These are phyloP conservation scores for Echeveria elegans DNA, from an alignment of 164 flowering plant genomes.

Conservation along the genomic window DNA sequence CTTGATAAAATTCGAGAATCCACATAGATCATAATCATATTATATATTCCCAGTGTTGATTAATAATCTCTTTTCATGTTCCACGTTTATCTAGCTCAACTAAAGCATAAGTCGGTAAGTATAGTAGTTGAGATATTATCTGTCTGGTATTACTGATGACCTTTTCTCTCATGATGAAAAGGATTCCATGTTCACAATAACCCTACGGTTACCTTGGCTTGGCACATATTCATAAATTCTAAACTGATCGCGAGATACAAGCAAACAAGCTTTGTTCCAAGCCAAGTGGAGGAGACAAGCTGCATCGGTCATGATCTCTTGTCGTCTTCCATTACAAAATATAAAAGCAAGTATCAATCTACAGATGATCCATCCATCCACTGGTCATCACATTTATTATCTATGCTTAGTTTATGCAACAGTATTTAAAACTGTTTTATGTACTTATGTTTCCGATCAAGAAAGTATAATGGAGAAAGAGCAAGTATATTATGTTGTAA, in stretches of 20 bases:
- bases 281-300: background rate
- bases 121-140: too few species aligned
- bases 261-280: background rate
- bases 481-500: background rate
- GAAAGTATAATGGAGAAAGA: background rate
- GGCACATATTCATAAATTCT: background rate
- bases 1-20: too few species aligned
- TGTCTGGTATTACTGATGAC: too few species aligned
- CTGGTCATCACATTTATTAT: background rate
- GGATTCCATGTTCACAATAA: background rate
- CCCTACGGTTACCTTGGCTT: background rate
- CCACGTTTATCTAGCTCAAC: too few species aligned
- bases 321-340: background rate
- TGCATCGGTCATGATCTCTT: background rate
- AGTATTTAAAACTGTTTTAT: background rate
- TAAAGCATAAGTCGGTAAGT: too few species aligned
- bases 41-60: too few species aligned
- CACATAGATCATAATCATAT: too few species aligned
- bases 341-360: background rate
- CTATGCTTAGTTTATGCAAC: background rate
- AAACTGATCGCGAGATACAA: background rate
- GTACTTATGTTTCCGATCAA: background rate
- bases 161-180: background rate
- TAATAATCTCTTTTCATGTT: too few species aligned
- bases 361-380: background rate